Conservation (phyloP, 139 green algal genomes). For the Micromonas pusilla region DNA sequence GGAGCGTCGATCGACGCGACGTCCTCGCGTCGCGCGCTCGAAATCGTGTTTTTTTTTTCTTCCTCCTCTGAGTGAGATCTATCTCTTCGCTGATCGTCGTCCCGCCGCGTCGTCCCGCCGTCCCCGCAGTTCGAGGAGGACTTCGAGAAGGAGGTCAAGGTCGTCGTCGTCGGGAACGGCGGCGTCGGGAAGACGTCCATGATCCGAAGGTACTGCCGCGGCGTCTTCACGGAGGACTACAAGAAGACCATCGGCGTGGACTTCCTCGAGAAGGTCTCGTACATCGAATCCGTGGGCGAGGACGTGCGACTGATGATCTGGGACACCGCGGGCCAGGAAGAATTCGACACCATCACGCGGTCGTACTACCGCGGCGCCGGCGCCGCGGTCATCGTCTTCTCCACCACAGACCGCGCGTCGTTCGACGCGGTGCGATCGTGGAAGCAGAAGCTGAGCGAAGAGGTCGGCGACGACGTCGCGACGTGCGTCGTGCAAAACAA, state of each 20-base stretch:
- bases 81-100: too few relatives aligned
- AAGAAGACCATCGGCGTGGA: conserved; percentile 79
- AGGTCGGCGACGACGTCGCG: conserved; percentile 54
- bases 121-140: neutral
- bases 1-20: too few relatives aligned
- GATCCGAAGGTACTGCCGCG: conserved; percentile 58
- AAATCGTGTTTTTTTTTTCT: too few relatives aligned
- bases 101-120: too few relatives aligned
- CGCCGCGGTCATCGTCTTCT: conserved; percentile 62
- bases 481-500: conserved; percentile 72
- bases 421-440: conserved; percentile 58
- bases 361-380: conserved; percentile 59
- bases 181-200: conserved; percentile 67
- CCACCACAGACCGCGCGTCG: conserved; percentile 57
- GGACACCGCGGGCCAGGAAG: conserved; percentile 73
- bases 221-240: conserved; percentile 61
- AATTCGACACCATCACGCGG: conserved; percentile 67
- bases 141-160: conserved; percentile 44
- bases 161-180: conserved; percentile 66
- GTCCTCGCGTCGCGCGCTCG: too few relatives aligned
- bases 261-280: conserved; percentile 66
- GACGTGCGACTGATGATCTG: conserved; percentile 69
- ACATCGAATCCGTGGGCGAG: conserved; percentile 50
- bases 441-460: conserved; percentile 55
- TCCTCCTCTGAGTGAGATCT: too few relatives aligned